Evolutionary conservation across 306 rosid genomes (phyloP).

Genomic region (Mimosa pudica): DNA sequence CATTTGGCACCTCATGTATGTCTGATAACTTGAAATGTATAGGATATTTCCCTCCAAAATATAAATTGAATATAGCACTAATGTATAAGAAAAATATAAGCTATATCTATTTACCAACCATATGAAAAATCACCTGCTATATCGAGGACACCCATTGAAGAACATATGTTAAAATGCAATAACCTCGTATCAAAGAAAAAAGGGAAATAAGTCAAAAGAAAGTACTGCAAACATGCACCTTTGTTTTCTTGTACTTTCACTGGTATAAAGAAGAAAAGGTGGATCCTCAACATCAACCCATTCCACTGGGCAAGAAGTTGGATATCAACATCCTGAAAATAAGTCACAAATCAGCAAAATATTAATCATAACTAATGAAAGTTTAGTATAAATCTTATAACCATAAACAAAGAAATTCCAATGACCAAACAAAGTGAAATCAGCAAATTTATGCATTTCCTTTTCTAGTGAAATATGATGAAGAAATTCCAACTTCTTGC

Average conservation of each 20-base stretch:
- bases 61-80: too few species aligned
- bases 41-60: too few species aligned
- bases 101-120: too few species aligned
- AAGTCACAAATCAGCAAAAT: slow-evolving; percentile 29
- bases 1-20: too few species aligned
- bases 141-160: slow-evolving; percentile 84
- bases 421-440: slow-evolving; percentile 17
- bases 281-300: slow-evolving; percentile 99
- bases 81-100: too few species aligned
- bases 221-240: slow-evolving; percentile 53
- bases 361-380: slow-evolving; percentile 27
- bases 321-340: slow-evolving; percentile 74
- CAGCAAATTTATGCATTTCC: slow-evolving; percentile 3
- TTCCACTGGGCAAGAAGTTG: slow-evolving; percentile 87
- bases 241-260: slow-evolving; percentile 98
- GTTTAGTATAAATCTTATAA: slow-evolving; percentile 23
- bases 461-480: slow-evolving; percentile 16
- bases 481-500: slow-evolving; percentile 17
- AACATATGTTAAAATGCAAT: slow-evolving; percentile 29
- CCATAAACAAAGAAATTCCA: slow-evolving; percentile 13
- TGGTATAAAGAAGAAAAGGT: slow-evolving; percentile 91
- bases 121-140: slow-evolving; percentile 98
- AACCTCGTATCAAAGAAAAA: slow-evolving; percentile 17
- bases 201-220: slow-evolving; percentile 7
- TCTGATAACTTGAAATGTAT: too few species aligned